Percentiles rank a stretch among this genome's conserved stretches.
Evolutionary conservation across 306 rosid genomes (phyloP).

Genomic region (Ceratonia siliqua): DNA sequence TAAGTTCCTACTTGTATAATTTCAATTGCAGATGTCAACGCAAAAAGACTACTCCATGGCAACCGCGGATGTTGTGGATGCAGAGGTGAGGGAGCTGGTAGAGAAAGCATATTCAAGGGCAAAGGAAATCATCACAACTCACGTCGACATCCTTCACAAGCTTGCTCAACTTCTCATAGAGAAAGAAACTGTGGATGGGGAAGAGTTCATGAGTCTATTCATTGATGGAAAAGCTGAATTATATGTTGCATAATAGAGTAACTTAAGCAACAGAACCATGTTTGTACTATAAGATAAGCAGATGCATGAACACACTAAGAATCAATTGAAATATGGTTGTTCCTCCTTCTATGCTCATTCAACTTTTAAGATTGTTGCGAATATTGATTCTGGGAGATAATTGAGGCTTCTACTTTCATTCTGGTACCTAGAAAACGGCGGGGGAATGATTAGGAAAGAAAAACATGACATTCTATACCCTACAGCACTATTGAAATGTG

Average conservation of each 20-base stretch:
- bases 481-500: too few species aligned
- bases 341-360: conserved; percentile 28
- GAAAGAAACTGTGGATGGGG: conserved; percentile 90
- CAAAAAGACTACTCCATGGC: conserved; percentile 96
- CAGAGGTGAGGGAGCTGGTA: conserved; percentile 87
- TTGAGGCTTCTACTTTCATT: too few species aligned
- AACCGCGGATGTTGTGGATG: conserved; percentile 78
- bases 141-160: conserved; percentile 88
- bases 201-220: conserved; percentile 80
- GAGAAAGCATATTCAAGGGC: conserved; percentile 82
- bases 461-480: not conserved
- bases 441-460: not conserved
- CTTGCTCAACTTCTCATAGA: conserved; percentile 84
- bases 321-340: conserved; percentile 37
- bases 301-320: conserved; percentile 55
- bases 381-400: not conserved
- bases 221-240: conserved; percentile 87
- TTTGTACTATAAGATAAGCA: conserved; percentile 43
- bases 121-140: conserved; percentile 65
- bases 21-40: conserved; percentile 72
- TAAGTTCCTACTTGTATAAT: not conserved
- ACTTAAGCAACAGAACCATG: conserved; percentile 32
- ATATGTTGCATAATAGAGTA: conserved; percentile 50
- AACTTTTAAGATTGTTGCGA: not conserved
- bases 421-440: too few species aligned